Conservation (phyloP, 352 stramenopile species). For the Phytophthora megakarya region DNA sequence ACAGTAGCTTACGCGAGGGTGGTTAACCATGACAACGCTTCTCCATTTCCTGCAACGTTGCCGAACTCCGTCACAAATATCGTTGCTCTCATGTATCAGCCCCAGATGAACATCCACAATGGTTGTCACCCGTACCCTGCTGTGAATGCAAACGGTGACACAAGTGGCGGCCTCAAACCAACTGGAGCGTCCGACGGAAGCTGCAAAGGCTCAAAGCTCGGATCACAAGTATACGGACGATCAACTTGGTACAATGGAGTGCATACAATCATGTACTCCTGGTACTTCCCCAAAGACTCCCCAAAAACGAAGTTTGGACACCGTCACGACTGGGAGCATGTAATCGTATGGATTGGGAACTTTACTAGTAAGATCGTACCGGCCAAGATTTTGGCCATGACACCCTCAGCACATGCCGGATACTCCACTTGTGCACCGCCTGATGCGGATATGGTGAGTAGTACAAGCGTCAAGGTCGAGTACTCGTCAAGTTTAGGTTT, state of each 20-base stretch:
- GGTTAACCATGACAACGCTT: conserved; percentile 29
- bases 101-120: conserved; percentile 37
- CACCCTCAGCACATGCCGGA: conserved; percentile 2
- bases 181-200: conserved; percentile 20
- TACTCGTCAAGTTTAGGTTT: conserved; percentile 16
- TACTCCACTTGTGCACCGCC: conserved; percentile 7
- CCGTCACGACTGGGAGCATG: conserved; percentile 46
- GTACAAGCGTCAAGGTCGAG: conserved; percentile 12
- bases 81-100: conserved; percentile 35
- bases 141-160: conserved; percentile 30
- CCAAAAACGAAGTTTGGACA: conserved; percentile 33
- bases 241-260: conserved; percentile 21
- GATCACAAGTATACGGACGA: conserved; percentile 27
- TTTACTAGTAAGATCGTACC: background rate
- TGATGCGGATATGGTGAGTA: conserved; percentile 6
- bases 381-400: conserved; percentile 7
- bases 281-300: conserved; percentile 49
- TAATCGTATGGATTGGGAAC: conserved; percentile 45
- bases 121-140: conserved; percentile 41
- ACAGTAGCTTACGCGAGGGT: background rate
- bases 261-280: conserved; percentile 38
- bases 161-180: conserved; percentile 20
- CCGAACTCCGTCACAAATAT: conserved; percentile 17
- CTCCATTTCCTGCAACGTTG: conserved; percentile 22
- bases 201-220: conserved; percentile 22